Percentiles rank a stretch among this genome's conserved stretches.
Evolutionary conservation across 2,329 filamentous ascomycete species (phyloP).

Genomic region (Chaetothyriales sp.): DNA sequence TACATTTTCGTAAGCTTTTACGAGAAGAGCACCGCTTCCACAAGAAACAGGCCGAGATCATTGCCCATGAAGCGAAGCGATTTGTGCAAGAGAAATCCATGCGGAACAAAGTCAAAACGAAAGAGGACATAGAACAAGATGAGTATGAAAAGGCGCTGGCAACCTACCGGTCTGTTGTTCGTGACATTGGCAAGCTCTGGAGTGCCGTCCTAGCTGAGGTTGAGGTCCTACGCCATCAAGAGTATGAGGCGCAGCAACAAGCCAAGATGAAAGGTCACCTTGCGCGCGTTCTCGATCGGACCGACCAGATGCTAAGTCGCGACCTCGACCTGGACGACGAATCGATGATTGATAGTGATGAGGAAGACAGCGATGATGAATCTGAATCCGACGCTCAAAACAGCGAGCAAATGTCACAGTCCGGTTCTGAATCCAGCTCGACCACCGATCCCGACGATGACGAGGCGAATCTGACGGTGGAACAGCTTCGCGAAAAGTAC

Average conservation of each 20-base stretch:
- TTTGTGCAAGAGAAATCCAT: slow-evolving; percentile 55
- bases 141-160: slow-evolving; percentile 50
- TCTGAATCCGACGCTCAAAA: slow-evolving; percentile 15
- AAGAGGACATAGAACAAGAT: slow-evolving; percentile 68
- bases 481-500: slow-evolving; percentile 34
- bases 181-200: slow-evolving; percentile 48
- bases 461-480: slow-evolving; percentile 32
- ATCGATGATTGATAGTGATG: slow-evolving; percentile 10
- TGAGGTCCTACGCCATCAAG: slow-evolving; percentile 38
- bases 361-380: slow-evolving; percentile 24
- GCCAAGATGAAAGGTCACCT: slow-evolving; percentile 34
- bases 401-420: slow-evolving; percentile 33
- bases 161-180: slow-evolving; percentile 57
- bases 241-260: slow-evolving; percentile 48
- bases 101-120: slow-evolving; percentile 14
- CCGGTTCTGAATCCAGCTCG: slow-evolving; percentile 28
- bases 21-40: slow-evolving; percentile 60
- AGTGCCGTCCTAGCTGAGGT: slow-evolving; percentile 43
- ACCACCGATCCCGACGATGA: slow-evolving; percentile 28
- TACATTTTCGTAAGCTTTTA: slow-evolving; percentile 69
- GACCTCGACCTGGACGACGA: slow-evolving; percentile 10
- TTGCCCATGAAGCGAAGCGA: slow-evolving; percentile 15
- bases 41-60: slow-evolving; percentile 10
- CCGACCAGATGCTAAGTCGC: slow-evolving; percentile 41
- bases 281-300: slow-evolving; percentile 38